These are phyloP conservation scores for Populus tomentosa DNA, from an alignment of 441 rosid genomes.

Conservation along the genomic window DNA sequence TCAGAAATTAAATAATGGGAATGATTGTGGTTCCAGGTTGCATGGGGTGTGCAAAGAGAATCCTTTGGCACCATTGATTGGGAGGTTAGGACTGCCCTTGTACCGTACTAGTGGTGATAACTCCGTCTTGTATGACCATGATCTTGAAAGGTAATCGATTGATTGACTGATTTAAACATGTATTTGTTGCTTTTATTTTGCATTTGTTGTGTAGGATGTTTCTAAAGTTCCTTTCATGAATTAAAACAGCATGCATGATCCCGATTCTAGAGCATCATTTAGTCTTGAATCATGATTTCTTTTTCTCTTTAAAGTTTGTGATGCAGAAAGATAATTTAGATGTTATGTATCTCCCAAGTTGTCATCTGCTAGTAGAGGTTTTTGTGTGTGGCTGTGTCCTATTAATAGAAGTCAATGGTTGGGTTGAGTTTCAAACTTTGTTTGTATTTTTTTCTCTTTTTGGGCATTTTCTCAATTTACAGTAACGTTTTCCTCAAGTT, in stretches of 20 bases:
- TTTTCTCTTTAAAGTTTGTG: background rate
- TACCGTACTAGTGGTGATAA: constrained; percentile 96
- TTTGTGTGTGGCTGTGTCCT: background rate
- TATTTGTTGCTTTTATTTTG: background rate
- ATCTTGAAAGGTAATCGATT: constrained; percentile 84
- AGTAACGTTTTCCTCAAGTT: background rate
- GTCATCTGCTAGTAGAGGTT: background rate
- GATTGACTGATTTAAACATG: background rate
- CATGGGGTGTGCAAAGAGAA: constrained; percentile 95
- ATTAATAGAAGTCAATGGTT: background rate
- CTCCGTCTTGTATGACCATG: constrained; percentile 94
- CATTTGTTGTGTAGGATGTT: background rate
- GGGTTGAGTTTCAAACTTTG: background rate
- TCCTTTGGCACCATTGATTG: constrained; percentile 85
- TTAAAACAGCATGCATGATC: background rate
- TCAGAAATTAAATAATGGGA: constrained; percentile 2
- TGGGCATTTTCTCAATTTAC: background rate
- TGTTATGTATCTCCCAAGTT: background rate
- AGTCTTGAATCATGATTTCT: background rate
- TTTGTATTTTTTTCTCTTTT: background rate
- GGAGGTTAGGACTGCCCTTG: constrained; percentile 84
- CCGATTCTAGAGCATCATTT: background rate
- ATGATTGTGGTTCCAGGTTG: constrained; percentile 47
- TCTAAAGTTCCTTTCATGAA: background rate
- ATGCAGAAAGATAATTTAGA: background rate